Percentiles rank a stretch among this genome's conserved stretches.
phyloP scores from a whole-genome alignment of 345 rosid species.

The Camelina laxa region DNA sequence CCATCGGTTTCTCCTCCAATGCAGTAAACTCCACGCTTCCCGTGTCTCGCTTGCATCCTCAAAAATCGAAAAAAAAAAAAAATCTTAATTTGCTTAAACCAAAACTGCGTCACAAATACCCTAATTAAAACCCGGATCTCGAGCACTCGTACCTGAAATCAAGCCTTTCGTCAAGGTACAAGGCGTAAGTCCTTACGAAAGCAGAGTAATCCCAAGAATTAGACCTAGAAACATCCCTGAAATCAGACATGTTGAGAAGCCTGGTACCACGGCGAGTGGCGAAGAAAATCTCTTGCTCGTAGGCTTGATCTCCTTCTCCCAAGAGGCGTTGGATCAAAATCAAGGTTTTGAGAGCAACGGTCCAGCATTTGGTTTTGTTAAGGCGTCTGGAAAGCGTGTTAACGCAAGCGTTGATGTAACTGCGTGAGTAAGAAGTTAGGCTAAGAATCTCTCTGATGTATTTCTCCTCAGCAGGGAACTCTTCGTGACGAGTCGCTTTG shows the following conservation, averaged over 20 bases:
- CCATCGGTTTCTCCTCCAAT: slow-evolving; percentile 56
- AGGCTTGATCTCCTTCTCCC: slow-evolving; percentile 69
- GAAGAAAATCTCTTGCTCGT: slow-evolving; percentile 91
- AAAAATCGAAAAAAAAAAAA: background rate
- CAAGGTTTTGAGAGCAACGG: slow-evolving; percentile 82
- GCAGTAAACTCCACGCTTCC: slow-evolving; percentile 55
- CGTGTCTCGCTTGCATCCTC: slow-evolving; percentile 65
- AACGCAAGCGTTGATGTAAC: slow-evolving; percentile 60
- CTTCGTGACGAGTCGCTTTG: slow-evolving; percentile 90
- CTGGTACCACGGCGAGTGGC: slow-evolving; percentile 84
- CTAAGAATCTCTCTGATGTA: slow-evolving; percentile 75
- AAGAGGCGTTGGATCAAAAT: slow-evolving; percentile 69
- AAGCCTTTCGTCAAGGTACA: slow-evolving; percentile 78
- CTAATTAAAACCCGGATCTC: background rate
- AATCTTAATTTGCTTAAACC: background rate
- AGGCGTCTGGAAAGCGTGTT: slow-evolving; percentile 65
- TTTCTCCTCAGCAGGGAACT: slow-evolving; percentile 79
- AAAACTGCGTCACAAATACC: background rate
- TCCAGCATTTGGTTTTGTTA: slow-evolving; percentile 85
- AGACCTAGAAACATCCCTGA: slow-evolving; percentile 59
- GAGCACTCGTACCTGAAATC: slow-evolving; percentile 50
- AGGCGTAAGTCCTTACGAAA: slow-evolving; percentile 73
- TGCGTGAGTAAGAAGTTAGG: slow-evolving; percentile 71
- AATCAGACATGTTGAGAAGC: slow-evolving; percentile 83
- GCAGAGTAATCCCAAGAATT: slow-evolving; percentile 87